Percentiles rank a stretch among this genome's conserved stretches.
phyloP scores from a whole-genome alignment of 768 basidiomycete genomes.

The Lentinula lateritia region DNA sequence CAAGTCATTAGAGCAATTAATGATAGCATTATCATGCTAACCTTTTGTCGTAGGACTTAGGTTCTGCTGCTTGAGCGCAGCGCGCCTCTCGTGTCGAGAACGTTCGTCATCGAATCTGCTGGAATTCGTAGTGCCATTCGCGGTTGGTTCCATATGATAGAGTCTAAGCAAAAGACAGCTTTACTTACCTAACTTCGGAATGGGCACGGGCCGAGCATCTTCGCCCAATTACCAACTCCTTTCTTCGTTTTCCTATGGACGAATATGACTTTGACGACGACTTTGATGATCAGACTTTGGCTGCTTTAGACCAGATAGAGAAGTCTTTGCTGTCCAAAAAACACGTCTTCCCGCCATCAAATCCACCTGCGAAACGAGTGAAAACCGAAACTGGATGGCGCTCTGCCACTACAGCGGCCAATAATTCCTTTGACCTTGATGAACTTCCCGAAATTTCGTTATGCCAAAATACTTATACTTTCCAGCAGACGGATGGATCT shows the following conservation, averaged over 20 bases:
- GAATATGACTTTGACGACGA: constrained; percentile 53
- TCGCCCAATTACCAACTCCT: not conserved
- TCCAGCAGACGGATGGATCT: constrained; percentile 10
- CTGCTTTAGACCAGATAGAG: constrained; percentile 58
- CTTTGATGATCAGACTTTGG: constrained; percentile 57
- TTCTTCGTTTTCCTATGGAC: constrained; percentile 32
- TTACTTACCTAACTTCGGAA: not conserved
- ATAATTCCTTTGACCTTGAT: constrained; percentile 34
- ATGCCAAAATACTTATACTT: constrained; percentile 50
- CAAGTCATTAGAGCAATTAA: not conserved
- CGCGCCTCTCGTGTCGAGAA: constrained; percentile 49
- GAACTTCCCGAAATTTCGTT: constrained; percentile 61
- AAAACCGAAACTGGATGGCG: constrained; percentile 45
- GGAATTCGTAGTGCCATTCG: constrained; percentile 8
- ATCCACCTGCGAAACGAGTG: constrained; percentile 49
- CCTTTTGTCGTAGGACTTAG: constrained; percentile 10
- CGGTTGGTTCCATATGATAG: constrained; percentile 11
- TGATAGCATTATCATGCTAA: not conserved
- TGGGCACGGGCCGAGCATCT: not conserved
- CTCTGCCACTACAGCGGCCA: constrained; percentile 14
- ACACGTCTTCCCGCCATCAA: constrained; percentile 12
- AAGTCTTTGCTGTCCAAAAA: constrained; percentile 30
- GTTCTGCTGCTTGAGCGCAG: constrained; percentile 55
- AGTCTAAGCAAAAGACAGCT: not conserved
- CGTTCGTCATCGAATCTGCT: constrained; percentile 44